A percentile compares a stretch with the other conserved stretches of the same genome.
phyloP scores from a whole-genome alignment of 2,329 filamentous ascomycete species.

The Pseudopithomyces maydicus region DNA sequence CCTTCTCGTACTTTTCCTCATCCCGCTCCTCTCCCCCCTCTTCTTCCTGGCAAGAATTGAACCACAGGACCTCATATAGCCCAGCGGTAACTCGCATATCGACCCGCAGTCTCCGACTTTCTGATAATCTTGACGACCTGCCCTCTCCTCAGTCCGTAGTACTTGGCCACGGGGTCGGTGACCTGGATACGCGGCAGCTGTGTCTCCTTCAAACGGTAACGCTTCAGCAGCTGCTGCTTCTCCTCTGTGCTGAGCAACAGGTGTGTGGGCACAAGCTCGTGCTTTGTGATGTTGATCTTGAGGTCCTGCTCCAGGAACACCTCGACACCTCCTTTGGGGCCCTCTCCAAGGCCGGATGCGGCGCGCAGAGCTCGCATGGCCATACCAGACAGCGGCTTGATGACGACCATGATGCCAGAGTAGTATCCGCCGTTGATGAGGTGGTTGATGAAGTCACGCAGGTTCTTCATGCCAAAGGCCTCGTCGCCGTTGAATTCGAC shows the following conservation, averaged over 20 bases:
- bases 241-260: conserved; percentile 88
- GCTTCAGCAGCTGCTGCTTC: conserved; percentile 81
- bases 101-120: conserved; percentile 90
- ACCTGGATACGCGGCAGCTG: conserved; percentile 91
- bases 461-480: conserved; percentile 86
- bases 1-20: not conserved
- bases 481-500: conserved; percentile 86
- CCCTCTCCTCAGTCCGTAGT: conserved; percentile 85
- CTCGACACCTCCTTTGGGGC: conserved; percentile 85
- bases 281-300: conserved; percentile 96
- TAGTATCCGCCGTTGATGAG: conserved; percentile 80
- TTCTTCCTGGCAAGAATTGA: not conserved
- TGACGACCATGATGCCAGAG: conserved; percentile 88
- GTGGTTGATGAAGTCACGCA: conserved; percentile 86
- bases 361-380: conserved; percentile 55
- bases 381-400: conserved; percentile 79
- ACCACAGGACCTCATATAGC: conserved; percentile 45
- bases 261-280: conserved; percentile 94
- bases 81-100: conserved; percentile 94
- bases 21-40: not conserved
- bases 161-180: conserved; percentile 90
- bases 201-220: conserved; percentile 96
- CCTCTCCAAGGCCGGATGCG: conserved; percentile 32
- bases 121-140: conserved; percentile 99
- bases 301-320: conserved; percentile 95